Base-by-base conservation (phyloP, 140 eudicot genomes). In the Flaveria floridana region DNA sequence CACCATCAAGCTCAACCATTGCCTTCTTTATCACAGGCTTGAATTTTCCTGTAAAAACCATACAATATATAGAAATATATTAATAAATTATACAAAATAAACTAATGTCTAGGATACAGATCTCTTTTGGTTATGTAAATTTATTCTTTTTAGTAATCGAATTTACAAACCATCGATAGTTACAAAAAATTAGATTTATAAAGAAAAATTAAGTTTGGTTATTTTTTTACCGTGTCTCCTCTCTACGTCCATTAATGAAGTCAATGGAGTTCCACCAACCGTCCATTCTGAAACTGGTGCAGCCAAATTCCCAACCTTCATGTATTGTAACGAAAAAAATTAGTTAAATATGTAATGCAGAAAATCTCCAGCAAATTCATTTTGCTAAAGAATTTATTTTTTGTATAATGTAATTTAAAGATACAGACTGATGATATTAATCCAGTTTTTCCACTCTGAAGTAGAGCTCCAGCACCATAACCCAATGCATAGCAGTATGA, bases 1-100 rank as follows among this genome's bases (percentile, higher is more conserved):
- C 68, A 92, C 96, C 98, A 42, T 93, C 97, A 71, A 93, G 97
- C 83, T 90, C 97, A 73, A 90, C 98, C 98, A 90, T 92, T 73
- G 98, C 98, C 85, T 92, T 92, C 89, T 92, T 92, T 21, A 92
- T 92, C 91, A 92, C 98, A 6, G 98, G 98, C 88, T 93, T 93
- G 84, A 78, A 88, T 71, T 93, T 90, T 23, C 99, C 99, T 93
- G 82, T 76, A 82, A 80, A 7, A 48, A 52, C n/a, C 20, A 23
- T 1, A 20, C 13, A 10, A 7, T 7, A 14, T 20, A 20, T 19
- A 2, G 10, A 58, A 57, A 44, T 7, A 9, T 19, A 9, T 4
- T 5, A 56, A 19, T 55, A 2, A 34, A 57, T 8, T 23, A 58
- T 16, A 73, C 19, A 7, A 50, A 14, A 59, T 5, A 9, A 14